Conservation (phyloP, 768 basidiomycete genomes). For the Boletus fagicola region DNA sequence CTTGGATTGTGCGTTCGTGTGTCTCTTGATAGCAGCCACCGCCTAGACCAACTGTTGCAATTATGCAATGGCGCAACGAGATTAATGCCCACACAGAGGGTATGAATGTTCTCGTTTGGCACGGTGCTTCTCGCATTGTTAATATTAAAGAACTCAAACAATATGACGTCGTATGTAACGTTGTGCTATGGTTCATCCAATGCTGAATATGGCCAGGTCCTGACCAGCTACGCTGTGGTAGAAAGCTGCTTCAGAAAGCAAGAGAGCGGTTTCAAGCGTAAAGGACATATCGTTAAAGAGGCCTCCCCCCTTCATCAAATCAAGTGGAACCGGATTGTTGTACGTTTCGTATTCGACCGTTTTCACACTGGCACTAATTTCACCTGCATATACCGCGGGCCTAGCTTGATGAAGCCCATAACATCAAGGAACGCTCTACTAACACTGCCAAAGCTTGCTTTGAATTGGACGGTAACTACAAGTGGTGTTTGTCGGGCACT, state of each 20-base stretch:
- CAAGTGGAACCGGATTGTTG: constrained; percentile 80
- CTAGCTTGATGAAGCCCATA: constrained; percentile 94
- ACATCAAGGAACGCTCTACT: constrained; percentile 92
- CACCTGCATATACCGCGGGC: neutral
- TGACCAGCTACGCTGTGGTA: constrained; percentile 85
- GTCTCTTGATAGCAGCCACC: neutral
- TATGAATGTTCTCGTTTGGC: constrained; percentile 89
- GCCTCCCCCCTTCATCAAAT: constrained; percentile 81
- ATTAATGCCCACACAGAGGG: constrained; percentile 82
- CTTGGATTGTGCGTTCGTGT: neutral
- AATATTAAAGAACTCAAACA: constrained; percentile 69
- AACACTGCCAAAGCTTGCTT: constrained; percentile 99
- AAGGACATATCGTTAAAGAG: constrained; percentile 81
- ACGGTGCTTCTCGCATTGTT: constrained; percentile 72
- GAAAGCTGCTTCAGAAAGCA: constrained; percentile 95
- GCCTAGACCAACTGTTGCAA: constrained; percentile 48
- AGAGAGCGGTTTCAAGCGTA: constrained; percentile 86
- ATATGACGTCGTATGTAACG: constrained; percentile 73
- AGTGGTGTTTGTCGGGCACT: constrained; percentile 97
- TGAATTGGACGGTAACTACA: constrained; percentile 72
- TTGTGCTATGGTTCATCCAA: neutral
- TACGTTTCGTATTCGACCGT: constrained; percentile 33
- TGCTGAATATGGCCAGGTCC: constrained; percentile 46
- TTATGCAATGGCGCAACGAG: constrained; percentile 91
- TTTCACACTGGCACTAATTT: neutral